phyloP scores from a whole-genome alignment of 768 basidiomycete genomes.

The Lactifluus volemus region DNA sequence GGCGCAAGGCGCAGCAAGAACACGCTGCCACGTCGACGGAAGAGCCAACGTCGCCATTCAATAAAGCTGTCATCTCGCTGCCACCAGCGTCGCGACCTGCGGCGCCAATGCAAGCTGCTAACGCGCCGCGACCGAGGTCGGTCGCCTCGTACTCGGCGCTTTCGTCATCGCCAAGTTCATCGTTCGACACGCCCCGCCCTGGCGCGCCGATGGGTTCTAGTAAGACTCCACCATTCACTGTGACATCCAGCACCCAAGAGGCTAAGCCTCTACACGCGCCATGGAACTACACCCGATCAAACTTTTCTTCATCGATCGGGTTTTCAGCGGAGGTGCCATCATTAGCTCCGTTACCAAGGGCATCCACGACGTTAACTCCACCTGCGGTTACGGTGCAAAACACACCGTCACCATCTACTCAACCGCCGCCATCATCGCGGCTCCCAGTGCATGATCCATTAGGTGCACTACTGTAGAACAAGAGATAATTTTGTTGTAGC shows the following conservation, averaged over 20 bases:
- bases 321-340: slow-evolving; percentile 30
- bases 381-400: slow-evolving; percentile 7
- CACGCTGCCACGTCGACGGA: slow-evolving; percentile 7
- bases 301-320: slow-evolving; percentile 28
- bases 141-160: slow-evolving; percentile 11
- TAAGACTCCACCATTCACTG: slow-evolving; percentile 16
- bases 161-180: slow-evolving; percentile 14
- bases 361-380: slow-evolving; percentile 26
- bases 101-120: slow-evolving; percentile 6
- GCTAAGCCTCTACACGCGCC: slow-evolving; percentile 32
- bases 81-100: slow-evolving; percentile 19
- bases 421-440: slow-evolving; percentile 17
- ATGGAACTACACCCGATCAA: slow-evolving; percentile 50
- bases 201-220: slow-evolving; percentile 6
- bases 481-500: not conserved
- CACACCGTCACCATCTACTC: slow-evolving; percentile 18
- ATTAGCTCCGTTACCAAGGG: slow-evolving; percentile 46
- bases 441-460: slow-evolving; percentile 22
- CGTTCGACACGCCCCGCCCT: slow-evolving; percentile 16
- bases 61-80: slow-evolving; percentile 10
- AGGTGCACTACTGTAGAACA: slow-evolving; percentile 23
- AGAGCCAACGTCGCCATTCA: not conserved
- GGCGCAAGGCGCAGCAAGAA: slow-evolving; percentile 23
- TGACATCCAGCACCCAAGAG: slow-evolving; percentile 14
- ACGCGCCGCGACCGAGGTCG: slow-evolving; percentile 15